Evolutionary conservation across 1,284 basidiomycete species (phyloP).

Genomic region (Clitocybe nebularis): DNA sequence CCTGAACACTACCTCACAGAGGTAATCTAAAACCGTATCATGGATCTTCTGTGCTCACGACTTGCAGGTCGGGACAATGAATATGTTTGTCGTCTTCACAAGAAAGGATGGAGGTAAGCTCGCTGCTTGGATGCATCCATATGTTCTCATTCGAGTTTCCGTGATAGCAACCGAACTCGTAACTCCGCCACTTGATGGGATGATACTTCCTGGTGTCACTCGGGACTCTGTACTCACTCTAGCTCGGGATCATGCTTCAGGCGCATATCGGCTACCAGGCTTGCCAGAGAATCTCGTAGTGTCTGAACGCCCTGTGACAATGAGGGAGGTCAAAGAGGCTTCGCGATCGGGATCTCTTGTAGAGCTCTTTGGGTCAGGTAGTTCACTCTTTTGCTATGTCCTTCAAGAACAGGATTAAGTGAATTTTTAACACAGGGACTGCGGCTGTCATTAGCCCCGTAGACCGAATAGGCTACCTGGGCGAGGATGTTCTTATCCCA

Average conservation of each 20-base stretch:
- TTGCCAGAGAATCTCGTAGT: constrained; percentile 71
- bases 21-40: constrained; percentile 24
- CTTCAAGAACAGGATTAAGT: background rate
- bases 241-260: constrained; percentile 71
- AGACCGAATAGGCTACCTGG: constrained; percentile 84
- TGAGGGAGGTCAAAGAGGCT: constrained; percentile 84
- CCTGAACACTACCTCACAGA: constrained; percentile 85
- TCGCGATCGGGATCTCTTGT: constrained; percentile 68
- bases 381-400: constrained; percentile 5
- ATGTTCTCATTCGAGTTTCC: constrained; percentile 1
- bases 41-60: background rate
- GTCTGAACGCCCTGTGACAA: constrained; percentile 82
- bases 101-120: constrained; percentile 66
- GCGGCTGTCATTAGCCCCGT: constrained; percentile 86
- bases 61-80: constrained; percentile 88
- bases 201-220: constrained; percentile 96
- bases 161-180: constrained; percentile 69
- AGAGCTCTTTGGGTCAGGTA: constrained; percentile 92
- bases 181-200: constrained; percentile 90
- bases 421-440: constrained; percentile 56
- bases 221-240: constrained; percentile 88
- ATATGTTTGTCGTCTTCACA: constrained; percentile 87
- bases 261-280: constrained; percentile 51
- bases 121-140: background rate
- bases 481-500: constrained; percentile 81